Evolutionary conservation across 306 rosid species (phyloP).

Genomic region (Ziziphus jujuba): DNA sequence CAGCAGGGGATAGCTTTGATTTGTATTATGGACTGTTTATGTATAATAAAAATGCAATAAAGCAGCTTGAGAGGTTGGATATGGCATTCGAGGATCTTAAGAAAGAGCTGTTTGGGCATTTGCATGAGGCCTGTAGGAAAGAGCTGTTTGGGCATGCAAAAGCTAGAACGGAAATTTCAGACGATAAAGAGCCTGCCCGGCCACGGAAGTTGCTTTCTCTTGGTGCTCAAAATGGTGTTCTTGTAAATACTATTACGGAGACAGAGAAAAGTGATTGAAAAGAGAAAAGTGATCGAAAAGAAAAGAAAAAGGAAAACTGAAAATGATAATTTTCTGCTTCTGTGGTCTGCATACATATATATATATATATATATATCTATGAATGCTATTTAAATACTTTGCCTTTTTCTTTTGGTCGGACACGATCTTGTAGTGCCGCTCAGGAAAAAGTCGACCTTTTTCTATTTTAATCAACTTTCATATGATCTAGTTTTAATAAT

Average conservation of each 20-base stretch:
- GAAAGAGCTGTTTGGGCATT: slow-evolving; percentile 16
- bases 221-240: not conserved
- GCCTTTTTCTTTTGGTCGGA: too few relatives aligned
- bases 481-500: too few relatives aligned
- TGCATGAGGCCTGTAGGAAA: slow-evolving; percentile 16
- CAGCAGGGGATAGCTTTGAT: slow-evolving; percentile 24
- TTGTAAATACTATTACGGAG: not conserved
- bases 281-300: too few relatives aligned
- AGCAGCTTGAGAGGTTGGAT: slow-evolving; percentile 24
- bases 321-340: too few relatives aligned
- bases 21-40: slow-evolving; percentile 23
- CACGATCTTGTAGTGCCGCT: too few relatives aligned
- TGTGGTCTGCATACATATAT: too few relatives aligned
- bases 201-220: slow-evolving; percentile 2
- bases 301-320: too few relatives aligned
- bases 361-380: too few relatives aligned
- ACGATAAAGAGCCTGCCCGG: not conserved
- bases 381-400: too few relatives aligned
- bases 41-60: slow-evolving; percentile 26
- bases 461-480: too few relatives aligned
- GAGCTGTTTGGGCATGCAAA: slow-evolving; percentile 4
- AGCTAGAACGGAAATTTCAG: not conserved
- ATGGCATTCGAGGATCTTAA: slow-evolving; percentile 21
- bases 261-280: too few relatives aligned
- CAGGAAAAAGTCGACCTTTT: too few relatives aligned